A percentile compares a stretch with the other conserved stretches of the same genome.
These are phyloP conservation scores for Aspergillus pseudonomiae DNA, from an alignment of 2,329 filamentous ascomycete species.

Conservation along the genomic window DNA sequence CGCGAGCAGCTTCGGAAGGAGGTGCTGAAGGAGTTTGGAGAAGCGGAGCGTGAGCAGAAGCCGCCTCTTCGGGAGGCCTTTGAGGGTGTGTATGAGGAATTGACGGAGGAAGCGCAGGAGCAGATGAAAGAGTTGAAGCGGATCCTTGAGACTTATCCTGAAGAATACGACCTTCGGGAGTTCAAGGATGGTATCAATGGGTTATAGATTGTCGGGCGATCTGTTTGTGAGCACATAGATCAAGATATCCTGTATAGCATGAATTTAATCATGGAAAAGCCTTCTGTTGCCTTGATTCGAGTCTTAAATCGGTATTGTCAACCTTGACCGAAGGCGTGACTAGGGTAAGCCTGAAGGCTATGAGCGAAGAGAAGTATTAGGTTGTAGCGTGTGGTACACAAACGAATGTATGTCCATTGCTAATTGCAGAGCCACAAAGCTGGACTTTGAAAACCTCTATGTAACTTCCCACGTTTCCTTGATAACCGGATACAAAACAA, in stretches of 20 bases:
- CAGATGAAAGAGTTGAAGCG: conserved; percentile 77
- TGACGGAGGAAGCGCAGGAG: conserved; percentile 75
- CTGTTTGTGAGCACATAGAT: conserved; percentile 3
- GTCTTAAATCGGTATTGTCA: background rate
- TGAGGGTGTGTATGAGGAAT: conserved; percentile 83
- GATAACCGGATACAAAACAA: background rate
- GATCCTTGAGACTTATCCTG: conserved; percentile 82
- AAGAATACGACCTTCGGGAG: conserved; percentile 82
- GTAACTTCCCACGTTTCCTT: background rate
- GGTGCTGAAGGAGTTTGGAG: conserved; percentile 79
- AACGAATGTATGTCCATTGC: background rate
- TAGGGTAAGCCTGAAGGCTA: background rate
- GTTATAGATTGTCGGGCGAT: conserved; percentile 44
- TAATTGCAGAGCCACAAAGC: background rate
- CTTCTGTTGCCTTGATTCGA: background rate
- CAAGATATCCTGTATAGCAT: conserved; percentile 1
- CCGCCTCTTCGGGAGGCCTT: conserved; percentile 64
- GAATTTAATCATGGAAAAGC: background rate
- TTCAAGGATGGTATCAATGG: conserved; percentile 74
- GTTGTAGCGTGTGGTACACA: background rate
- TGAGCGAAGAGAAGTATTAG: background rate
- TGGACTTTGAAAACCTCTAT: background rate
- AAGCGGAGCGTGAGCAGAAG: conserved; percentile 63
- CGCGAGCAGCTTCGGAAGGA: conserved; percentile 70
- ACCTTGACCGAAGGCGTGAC: background rate